Percentiles rank a stretch among this genome's conserved stretches.
These are phyloP conservation scores for Zostera marina DNA, from an alignment of 116 monocot species.

Conservation along the genomic window DNA sequence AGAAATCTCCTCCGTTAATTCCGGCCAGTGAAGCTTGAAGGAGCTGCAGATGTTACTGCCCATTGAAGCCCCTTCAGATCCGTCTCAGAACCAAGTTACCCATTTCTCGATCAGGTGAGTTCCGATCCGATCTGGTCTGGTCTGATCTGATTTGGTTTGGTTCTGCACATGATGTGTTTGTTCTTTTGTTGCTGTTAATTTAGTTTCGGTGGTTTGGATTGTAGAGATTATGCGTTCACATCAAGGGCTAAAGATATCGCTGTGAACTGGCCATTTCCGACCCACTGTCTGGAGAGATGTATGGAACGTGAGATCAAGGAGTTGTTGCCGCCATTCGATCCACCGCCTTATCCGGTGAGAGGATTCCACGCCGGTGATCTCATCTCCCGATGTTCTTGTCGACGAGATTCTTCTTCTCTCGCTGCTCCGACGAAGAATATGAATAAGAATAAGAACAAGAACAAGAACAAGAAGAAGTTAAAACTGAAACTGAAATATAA, in stretches of 20 bases:
- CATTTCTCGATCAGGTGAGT: constrained; percentile 65
- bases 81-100: not conserved
- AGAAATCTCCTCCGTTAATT: too few relatives aligned
- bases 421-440: too few relatives aligned
- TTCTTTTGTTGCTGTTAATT: not conserved
- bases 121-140: not conserved
- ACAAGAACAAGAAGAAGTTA: not conserved
- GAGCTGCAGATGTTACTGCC: constrained; percentile 64
- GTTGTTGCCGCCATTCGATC: constrained; percentile 70
- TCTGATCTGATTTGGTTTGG: not conserved
- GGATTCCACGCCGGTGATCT: too few relatives aligned
- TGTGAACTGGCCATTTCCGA: constrained; percentile 64
- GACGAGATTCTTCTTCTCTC: too few relatives aligned
- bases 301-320: constrained; percentile 54
- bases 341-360: constrained; percentile 45
- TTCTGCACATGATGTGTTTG: not conserved
- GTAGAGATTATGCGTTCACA: constrained; percentile 61
- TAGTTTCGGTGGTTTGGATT: not conserved
- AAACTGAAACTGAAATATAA: not conserved
- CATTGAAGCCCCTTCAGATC: constrained; percentile 33
- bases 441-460: too few relatives aligned
- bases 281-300: constrained; percentile 37
- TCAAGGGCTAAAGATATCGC: constrained; percentile 41
- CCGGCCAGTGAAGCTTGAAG: constrained; percentile 18
- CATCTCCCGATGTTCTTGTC: too few relatives aligned